These are phyloP conservation scores for Luffa aegyptiaca DNA, from an alignment of 306 rosid species.

Conservation along the genomic window DNA sequence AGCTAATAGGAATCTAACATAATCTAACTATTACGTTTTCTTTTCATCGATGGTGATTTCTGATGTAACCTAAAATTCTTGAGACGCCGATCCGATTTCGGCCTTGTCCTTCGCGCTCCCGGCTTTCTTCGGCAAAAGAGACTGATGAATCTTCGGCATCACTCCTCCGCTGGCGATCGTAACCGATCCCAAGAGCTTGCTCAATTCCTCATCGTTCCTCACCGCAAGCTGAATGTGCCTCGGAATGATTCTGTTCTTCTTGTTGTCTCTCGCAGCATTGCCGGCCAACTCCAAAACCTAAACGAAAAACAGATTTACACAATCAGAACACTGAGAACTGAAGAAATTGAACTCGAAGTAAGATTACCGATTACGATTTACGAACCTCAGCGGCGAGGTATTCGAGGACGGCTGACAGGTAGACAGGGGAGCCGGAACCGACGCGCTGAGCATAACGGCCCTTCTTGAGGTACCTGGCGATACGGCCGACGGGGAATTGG, in stretches of 20 bases:
- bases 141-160: conserved; percentile 28
- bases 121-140: conserved; percentile 47
- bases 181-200: conserved; percentile 60
- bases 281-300: conserved; percentile 3
- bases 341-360: neutral
- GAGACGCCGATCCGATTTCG: conserved; percentile 53
- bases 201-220: conserved; percentile 66
- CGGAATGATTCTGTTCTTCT: conserved; percentile 55
- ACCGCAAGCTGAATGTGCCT: conserved; percentile 77
- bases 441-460: conserved; percentile 73
- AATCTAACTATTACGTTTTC: neutral
- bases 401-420: conserved; percentile 81
- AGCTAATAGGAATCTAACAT: neutral
- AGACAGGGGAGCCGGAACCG: conserved; percentile 73
- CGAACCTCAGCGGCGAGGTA: conserved; percentile 80
- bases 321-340: neutral
- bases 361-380: neutral
- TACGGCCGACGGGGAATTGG: conserved; percentile 82
- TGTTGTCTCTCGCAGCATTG: conserved; percentile 21
- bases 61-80: conserved; percentile 28
- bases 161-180: conserved; percentile 41
- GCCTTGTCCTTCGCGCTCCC: conserved; percentile 29
- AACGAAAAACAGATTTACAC: neutral
- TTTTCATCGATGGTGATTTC: neutral
- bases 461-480: conserved; percentile 60